Percentiles rank a stretch among this genome's conserved stretches.
phyloP scores from a whole-genome alignment of 768 basidiomycete species.

The Macrolepiota fuliginosa region DNA sequence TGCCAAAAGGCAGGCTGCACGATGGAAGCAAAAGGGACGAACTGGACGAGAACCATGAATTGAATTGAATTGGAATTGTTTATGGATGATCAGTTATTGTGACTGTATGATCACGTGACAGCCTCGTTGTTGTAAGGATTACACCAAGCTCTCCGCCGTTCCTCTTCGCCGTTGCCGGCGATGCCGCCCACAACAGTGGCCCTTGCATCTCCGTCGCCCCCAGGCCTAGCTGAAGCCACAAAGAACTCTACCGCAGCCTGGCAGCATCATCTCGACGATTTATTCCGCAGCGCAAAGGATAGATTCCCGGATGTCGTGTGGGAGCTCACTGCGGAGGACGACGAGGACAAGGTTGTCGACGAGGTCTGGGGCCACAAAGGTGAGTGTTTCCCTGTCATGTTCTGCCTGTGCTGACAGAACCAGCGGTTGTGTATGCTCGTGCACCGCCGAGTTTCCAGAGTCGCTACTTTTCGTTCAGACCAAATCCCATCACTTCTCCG shows the following conservation, averaged over 20 bases:
- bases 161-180: background rate
- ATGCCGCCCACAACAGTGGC: conserved; percentile 10
- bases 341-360: conserved; percentile 43
- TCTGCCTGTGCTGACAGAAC: background rate
- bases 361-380: conserved; percentile 97
- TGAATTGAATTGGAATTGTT: background rate
- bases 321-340: conserved; percentile 58
- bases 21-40: conserved; percentile 82
- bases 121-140: conserved; percentile 9
- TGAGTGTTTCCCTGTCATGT: conserved; percentile 30
- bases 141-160: conserved; percentile 1
- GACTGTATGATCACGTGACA: conserved; percentile 4
- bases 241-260: conserved; percentile 67
- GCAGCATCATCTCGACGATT: conserved; percentile 74
- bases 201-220: conserved; percentile 33
- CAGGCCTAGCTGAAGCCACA: conserved; percentile 63
- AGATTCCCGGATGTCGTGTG: conserved; percentile 98
- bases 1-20: conserved; percentile 95
- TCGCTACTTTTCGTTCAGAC: conserved; percentile 80
- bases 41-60: conserved; percentile 71
- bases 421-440: conserved; percentile 92
- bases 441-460: conserved; percentile 91
- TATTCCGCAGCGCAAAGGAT: conserved; percentile 85
- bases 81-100: too few relatives aligned
- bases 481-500: conserved; percentile 55